Percentiles rank a stretch among this genome's conserved stretches.
These are phyloP conservation scores for Piper longum DNA, from an alignment of 164 flowering plant species.

Conservation along the genomic window DNA sequence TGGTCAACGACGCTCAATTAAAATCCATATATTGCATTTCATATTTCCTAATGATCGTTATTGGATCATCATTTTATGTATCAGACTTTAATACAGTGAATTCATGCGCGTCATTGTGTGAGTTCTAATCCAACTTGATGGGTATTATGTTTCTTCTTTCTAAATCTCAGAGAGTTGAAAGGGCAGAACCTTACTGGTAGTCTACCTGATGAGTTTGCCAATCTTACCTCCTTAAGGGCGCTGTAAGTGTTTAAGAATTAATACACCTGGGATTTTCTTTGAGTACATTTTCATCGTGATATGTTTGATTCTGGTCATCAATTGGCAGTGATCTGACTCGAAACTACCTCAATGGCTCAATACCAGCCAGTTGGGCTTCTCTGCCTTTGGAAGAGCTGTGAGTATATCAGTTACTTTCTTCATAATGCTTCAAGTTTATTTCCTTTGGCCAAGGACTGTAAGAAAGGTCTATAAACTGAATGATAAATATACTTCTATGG, in stretches of 20 bases:
- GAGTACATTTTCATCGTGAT: background rate
- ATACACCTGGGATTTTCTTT: background rate
- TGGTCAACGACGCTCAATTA: no score
- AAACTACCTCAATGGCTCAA: conserved; percentile 18
- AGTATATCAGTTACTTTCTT: background rate
- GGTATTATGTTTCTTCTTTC: background rate
- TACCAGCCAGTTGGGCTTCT: conserved; percentile 22
- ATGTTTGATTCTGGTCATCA: background rate
- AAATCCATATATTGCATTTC: background rate
- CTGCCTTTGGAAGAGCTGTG: background rate
- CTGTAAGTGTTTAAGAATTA: background rate
- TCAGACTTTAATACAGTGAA: background rate
- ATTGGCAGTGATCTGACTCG: conserved; percentile 50
- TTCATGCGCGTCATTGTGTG: background rate
- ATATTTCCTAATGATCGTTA: background rate
- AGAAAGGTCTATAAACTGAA: no score
- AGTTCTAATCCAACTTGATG: background rate
- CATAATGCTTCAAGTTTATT: background rate
- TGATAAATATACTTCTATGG: no score
- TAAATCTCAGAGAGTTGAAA: conserved; percentile 37
- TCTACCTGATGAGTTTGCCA: conserved; percentile 47
- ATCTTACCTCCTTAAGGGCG: conserved; percentile 18
- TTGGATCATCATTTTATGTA: background rate
- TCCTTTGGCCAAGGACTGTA: no score
- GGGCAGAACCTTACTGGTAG: conserved; percentile 39